Percentiles rank a stretch among this genome's conserved stretches.
phyloP scores from a whole-genome alignment of 1,139 yeast genomes.

The Nadsonia starkeyi-henricii region DNA sequence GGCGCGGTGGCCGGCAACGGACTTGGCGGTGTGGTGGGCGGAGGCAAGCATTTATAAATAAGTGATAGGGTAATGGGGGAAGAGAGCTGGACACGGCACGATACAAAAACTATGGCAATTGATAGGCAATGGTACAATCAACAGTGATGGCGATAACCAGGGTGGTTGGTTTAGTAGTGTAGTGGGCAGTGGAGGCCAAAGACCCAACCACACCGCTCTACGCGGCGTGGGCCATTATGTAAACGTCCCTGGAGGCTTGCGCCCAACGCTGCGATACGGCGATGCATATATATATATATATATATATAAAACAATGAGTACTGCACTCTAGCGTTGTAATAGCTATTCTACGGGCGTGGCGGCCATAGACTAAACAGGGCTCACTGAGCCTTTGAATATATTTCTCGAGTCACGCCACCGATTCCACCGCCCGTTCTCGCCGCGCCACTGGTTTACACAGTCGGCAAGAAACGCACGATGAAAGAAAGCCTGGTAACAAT shows the following conservation, averaged over 20 bases:
- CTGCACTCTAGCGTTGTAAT: conserved; percentile 86
- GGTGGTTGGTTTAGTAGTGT: no score
- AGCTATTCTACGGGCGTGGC: conserved; percentile 66
- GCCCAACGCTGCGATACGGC: no score
- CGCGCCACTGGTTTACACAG: conserved; percentile 78
- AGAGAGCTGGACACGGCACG: neutral
- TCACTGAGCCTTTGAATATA: conserved; percentile 67
- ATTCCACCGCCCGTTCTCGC: conserved; percentile 76
- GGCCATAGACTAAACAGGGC: conserved; percentile 72
- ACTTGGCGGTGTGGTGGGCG: no score
- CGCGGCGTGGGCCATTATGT: no score
- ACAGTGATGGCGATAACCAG: neutral
- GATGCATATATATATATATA: no score
- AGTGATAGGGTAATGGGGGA: neutral
- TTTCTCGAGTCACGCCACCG: conserved; percentile 79
- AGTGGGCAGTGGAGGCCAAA: neutral
- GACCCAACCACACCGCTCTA: no score
- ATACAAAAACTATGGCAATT: neutral
- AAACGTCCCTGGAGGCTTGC: no score
- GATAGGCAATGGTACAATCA: neutral
- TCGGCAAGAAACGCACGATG: conserved; percentile 56
- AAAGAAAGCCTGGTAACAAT: conserved; percentile 14
- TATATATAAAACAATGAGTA: conserved; percentile 22
- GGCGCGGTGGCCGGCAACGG: neutral
- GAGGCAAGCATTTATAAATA: neutral